Base-by-base conservation (phyloP, 73 alveolate genomes). In the Breviolum minutum region DNA sequence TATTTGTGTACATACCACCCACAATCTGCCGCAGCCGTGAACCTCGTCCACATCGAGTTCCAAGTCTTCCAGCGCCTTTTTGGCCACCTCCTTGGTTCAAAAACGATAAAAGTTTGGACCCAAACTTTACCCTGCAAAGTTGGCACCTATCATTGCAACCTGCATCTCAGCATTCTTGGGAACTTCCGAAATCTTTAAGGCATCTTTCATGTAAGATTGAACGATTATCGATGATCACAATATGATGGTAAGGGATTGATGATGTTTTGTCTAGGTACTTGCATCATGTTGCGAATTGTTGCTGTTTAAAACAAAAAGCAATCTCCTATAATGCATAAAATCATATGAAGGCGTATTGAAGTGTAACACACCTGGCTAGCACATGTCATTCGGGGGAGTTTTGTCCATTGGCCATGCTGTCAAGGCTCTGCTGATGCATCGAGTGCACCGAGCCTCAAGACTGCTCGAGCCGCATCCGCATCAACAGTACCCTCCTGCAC, bases 401-500 rank as follows among this genome's bases (percentile, higher is more conserved):
- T 77, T 54, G 30, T 32, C 54, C 89, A 30, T 69, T 20, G 64
- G 20, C 89, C 68, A 27, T 22, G 63, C 63, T 17, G 13, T 61
- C 92, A 83, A 83, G 76, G 73, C 76, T 26, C 94, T 26, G 94
- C 94, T 19, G 94, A 86, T 27, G 94, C 94, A 27, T 90, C 97
- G 71, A 90, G 27, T 24, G 97, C 97, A 2, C 97, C 97, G 11
- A 90, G 63, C 88, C 97, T 20, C 76, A 90, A 60, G 76, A 90
- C 97, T 8, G 97, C 88, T 48, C 97, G 87, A 17, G 97, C 97
- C 29, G 97, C 97, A 19, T 90, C 97, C 10, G 88, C 63, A 54
- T 90, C 97, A 40, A 90, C 97, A 8, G 84, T 48, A 17, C 88
- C 97, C 79, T 90, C 97, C 97, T 90, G 97, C 88, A 24, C 86